These are phyloP conservation scores for Oryza punctata DNA, from an alignment of 176 grass and related monocot species.

Conservation along the genomic window DNA sequence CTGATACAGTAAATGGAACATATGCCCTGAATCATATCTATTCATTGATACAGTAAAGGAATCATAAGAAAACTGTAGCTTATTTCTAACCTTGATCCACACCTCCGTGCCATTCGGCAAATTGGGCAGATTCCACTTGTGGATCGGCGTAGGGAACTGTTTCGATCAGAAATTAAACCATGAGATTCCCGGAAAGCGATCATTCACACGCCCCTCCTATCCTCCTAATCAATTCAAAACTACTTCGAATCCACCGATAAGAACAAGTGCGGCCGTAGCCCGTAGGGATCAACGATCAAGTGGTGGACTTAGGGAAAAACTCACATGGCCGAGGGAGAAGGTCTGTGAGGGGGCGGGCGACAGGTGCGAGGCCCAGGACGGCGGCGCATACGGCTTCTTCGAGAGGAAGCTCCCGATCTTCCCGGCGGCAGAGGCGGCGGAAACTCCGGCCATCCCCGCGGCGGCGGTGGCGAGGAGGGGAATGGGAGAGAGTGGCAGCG, in stretches of 20 bases:
- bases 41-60: neutral
- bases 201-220: neutral
- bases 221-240: neutral
- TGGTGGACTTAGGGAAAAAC: slow-evolving; percentile 2
- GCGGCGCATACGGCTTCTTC: slow-evolving; percentile 75
- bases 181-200: neutral
- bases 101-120: slow-evolving; percentile 83
- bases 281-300: neutral
- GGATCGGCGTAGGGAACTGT: slow-evolving; percentile 94
- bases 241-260: neutral
- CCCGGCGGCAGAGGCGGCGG: slow-evolving; percentile 33
- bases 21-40: neutral
- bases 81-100: slow-evolving; percentile 84
- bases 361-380: slow-evolving; percentile 83
- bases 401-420: slow-evolving; percentile 74
- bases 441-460: slow-evolving; percentile 29
- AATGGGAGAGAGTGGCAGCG: neutral
- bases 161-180: slow-evolving; percentile 15
- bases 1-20: neutral
- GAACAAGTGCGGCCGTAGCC: neutral
- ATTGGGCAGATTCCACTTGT: slow-evolving; percentile 94
- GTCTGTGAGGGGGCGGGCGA: slow-evolving; percentile 60
- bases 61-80: neutral
- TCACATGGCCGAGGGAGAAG: slow-evolving; percentile 77
- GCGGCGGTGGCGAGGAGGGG: slow-evolving; percentile 1